phyloP scores from a whole-genome alignment of 345 rosid genomes.

The Reutealis trisperma region DNA sequence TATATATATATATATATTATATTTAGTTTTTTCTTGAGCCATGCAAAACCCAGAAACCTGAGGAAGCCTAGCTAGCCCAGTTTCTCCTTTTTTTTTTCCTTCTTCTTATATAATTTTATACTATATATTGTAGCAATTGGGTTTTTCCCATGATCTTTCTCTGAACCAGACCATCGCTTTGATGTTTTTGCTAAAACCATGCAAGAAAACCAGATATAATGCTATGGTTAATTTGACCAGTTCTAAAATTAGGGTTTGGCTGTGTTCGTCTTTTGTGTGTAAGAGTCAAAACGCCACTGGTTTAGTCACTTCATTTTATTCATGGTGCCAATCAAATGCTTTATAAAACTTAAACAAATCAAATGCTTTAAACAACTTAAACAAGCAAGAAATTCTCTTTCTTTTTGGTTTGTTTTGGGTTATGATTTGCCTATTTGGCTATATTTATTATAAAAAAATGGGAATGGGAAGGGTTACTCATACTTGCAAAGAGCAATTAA shows the following conservation, averaged over 20 bases:
- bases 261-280: neutral
- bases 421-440: neutral
- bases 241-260: neutral
- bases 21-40: conserved; percentile 14
- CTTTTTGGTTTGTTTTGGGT: neutral
- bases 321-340: neutral
- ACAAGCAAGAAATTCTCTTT: neutral
- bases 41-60: neutral
- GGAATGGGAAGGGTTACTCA: no score
- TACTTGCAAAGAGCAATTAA: no score
- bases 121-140: no score
- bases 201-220: neutral
- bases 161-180: neutral
- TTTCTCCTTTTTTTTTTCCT: no score
- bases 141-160: neutral
- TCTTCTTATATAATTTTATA: neutral
- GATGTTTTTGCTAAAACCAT: neutral
- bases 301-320: neutral
- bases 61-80: neutral
- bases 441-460: no score
- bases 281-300: neutral
- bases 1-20: no score
- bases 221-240: no score
- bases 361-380: neutral
- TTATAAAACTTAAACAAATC: neutral